A percentile compares a stretch with the other conserved stretches of the same genome.
phyloP scores from a whole-genome alignment of 495 filamentous ascomycete species.

The Tuber umbilicatum region DNA sequence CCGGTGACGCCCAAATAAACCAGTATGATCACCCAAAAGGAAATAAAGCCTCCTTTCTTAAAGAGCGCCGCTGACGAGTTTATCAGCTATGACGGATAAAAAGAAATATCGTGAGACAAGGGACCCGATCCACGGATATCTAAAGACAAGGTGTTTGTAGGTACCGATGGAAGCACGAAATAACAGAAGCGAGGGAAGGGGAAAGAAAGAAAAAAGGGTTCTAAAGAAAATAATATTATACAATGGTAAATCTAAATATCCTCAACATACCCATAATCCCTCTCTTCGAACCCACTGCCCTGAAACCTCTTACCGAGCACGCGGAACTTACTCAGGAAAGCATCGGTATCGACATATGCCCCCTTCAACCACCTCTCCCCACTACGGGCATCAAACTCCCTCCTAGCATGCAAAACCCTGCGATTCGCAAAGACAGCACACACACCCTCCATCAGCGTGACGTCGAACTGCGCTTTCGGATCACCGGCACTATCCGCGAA shows the following conservation, averaged over 20 bases:
- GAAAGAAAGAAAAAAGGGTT: too few relatives aligned
- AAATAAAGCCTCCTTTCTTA: too few relatives aligned
- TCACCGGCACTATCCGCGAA: slow-evolving; percentile 50
- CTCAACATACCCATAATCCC: slow-evolving; percentile 2
- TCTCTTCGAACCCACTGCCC: neutral
- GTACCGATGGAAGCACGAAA: too few relatives aligned
- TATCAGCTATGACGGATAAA: too few relatives aligned
- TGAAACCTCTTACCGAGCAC: slow-evolving; percentile 42
- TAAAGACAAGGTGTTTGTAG: too few relatives aligned
- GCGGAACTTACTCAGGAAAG: slow-evolving; percentile 51
- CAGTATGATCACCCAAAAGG: too few relatives aligned
- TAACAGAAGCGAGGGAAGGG: too few relatives aligned
- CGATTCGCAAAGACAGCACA: slow-evolving; percentile 84
- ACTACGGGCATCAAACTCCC: slow-evolving; percentile 56
- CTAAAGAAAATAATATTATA: neutral
- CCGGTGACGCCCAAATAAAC: too few relatives aligned
- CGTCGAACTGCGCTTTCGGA: slow-evolving; percentile 54
- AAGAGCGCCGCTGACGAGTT: too few relatives aligned
- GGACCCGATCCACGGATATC: too few relatives aligned
- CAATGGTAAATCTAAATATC: neutral
- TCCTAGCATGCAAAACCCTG: slow-evolving; percentile 69
- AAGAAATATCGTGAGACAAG: too few relatives aligned
- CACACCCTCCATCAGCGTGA: slow-evolving; percentile 67
- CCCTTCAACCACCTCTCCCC: slow-evolving; percentile 76
- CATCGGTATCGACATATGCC: slow-evolving; percentile 70